These are phyloP conservation scores for Candida sp. DNA, from an alignment of 1,139 yeast genomes.

Conservation along the genomic window DNA sequence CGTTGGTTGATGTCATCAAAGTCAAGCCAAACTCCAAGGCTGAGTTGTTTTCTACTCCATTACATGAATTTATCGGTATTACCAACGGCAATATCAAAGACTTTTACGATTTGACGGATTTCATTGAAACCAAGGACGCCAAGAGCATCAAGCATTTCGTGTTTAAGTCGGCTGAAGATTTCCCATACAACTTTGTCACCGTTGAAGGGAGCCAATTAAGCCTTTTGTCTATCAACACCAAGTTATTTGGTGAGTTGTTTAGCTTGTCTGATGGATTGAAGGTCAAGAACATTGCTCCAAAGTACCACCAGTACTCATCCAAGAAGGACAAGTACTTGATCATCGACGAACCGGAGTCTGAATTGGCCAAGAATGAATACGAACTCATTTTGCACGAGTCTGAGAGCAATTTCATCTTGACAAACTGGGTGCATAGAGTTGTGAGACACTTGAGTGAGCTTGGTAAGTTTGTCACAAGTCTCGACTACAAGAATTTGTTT, in stretches of 20 bases:
- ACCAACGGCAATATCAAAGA: conserved; percentile 13
- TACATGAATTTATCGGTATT: conserved; percentile 20
- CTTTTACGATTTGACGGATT: conserved; percentile 35
- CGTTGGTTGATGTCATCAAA: conserved; percentile 7
- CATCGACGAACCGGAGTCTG: conserved; percentile 34
- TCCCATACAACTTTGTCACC: conserved; percentile 14
- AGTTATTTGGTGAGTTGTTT: conserved; percentile 14
- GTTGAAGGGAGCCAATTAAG: conserved; percentile 13
- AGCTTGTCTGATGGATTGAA: conserved; percentile 16
- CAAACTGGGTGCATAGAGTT: conserved; percentile 34
- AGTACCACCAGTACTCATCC: conserved; percentile 12
- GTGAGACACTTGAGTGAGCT: conserved; percentile 40
- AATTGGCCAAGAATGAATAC: conserved; percentile 28
- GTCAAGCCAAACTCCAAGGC: conserved; percentile 7
- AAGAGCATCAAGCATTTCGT: conserved; percentile 16
- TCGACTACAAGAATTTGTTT: conserved; percentile 7
- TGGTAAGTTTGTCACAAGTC: conserved; percentile 28
- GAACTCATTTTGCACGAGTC: conserved; percentile 37
- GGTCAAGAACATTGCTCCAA: conserved; percentile 9
- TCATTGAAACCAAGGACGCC: conserved; percentile 24
- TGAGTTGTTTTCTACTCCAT: conserved; percentile 17
- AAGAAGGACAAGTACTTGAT: conserved; percentile 15
- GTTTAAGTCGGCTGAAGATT: conserved; percentile 12
- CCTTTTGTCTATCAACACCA: conserved; percentile 9
- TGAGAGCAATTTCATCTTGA: conserved; percentile 24